phyloP scores from a whole-genome alignment of 164 flowering plant species.

The Brasenia schreberi region DNA sequence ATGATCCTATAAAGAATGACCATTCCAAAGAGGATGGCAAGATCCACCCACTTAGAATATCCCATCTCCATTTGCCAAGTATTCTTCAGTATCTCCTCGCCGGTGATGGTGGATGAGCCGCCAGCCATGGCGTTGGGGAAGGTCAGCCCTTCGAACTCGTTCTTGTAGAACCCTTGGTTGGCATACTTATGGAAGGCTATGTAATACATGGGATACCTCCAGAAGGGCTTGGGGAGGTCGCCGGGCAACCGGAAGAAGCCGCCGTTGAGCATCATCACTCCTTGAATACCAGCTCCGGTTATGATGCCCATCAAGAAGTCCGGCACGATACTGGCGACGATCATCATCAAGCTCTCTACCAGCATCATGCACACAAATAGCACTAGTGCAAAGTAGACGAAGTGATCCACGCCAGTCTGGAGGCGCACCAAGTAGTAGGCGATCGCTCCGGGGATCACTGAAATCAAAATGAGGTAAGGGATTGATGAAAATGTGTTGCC shows the following conservation, averaged over 20 bases:
- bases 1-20: conserved; percentile 26
- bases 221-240: conserved; percentile 42
- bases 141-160: conserved; percentile 27
- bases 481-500: conserved; percentile 45
- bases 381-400: conserved; percentile 21
- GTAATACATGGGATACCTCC: conserved; percentile 52
- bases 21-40: conserved; percentile 41
- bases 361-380: conserved; percentile 26
- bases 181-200: conserved; percentile 38
- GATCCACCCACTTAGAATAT: conserved; percentile 43
- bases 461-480: conserved; percentile 34
- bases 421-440: conserved; percentile 36
- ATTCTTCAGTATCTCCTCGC: conserved; percentile 20
- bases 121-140: conserved; percentile 12
- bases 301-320: conserved; percentile 49
- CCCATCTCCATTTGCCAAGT: conserved; percentile 34
- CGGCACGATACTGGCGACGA: conserved; percentile 39
- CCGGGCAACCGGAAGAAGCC: conserved; percentile 44
- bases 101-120: conserved; percentile 14
- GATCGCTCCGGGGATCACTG: conserved; percentile 35
- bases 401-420: conserved; percentile 22
- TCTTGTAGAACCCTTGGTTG: conserved; percentile 34
- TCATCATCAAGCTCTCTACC: conserved; percentile 26
- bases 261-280: conserved; percentile 31
- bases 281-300: conserved; percentile 51